These are phyloP conservation scores for Quercus berberidifolia DNA, from an alignment of 306 rosid genomes.

Conservation along the genomic window DNA sequence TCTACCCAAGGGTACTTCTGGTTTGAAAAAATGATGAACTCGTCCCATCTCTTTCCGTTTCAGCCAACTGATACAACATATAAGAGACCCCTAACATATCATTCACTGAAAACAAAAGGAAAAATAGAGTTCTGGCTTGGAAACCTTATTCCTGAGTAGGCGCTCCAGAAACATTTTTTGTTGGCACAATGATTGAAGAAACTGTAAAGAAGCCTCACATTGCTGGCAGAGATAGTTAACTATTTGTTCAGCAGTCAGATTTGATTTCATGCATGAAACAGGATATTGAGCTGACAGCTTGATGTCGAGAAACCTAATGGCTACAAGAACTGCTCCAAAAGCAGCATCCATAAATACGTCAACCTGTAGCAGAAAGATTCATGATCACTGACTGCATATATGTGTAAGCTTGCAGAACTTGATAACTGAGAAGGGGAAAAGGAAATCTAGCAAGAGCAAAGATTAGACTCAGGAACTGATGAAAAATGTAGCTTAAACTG, in stretches of 20 bases:
- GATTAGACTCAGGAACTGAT: background rate
- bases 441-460: background rate
- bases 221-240: conserved; percentile 48
- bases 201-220: conserved; percentile 57
- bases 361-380: conserved; percentile 38
- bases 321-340: conserved; percentile 41
- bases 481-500: background rate
- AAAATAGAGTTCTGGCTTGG: conserved; percentile 3
- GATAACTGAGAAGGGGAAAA: background rate
- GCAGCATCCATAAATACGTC: conserved; percentile 61
- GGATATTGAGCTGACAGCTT: conserved; percentile 32
- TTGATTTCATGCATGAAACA: conserved; percentile 16
- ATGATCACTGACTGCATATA: conserved; percentile 11
- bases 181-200: conserved; percentile 55
- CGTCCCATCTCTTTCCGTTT: background rate
- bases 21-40: background rate
- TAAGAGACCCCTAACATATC: background rate
- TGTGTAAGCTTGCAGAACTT: background rate
- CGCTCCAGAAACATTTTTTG: conserved; percentile 54
- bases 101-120: background rate
- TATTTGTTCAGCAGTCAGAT: conserved; percentile 29
- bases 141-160: conserved; percentile 54
- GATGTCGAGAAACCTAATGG: conserved; percentile 34
- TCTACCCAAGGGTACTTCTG: background rate
- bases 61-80: background rate